A percentile compares a stretch with the other conserved stretches of the same genome.
Conservation (phyloP, 768 basidiomycete genomes). For the Gloeostereum incarnatum region DNA sequence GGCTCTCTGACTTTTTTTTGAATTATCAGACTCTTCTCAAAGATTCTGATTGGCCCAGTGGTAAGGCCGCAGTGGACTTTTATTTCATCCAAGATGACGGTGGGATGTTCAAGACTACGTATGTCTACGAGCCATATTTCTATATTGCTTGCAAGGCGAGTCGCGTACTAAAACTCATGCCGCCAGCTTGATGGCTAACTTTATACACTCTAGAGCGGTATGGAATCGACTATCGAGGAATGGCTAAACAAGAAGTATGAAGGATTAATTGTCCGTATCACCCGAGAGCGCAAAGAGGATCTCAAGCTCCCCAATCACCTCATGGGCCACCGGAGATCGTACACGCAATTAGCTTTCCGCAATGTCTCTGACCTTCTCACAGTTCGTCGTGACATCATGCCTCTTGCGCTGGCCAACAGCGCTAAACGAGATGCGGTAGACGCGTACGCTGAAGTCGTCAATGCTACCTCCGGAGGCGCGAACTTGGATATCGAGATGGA, state of each 20-base stretch:
- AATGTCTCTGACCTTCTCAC: slow-evolving; percentile 89
- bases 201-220: slow-evolving; percentile 48
- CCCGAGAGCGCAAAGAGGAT: slow-evolving; percentile 85
- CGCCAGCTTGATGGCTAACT: slow-evolving; percentile 2
- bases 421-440: slow-evolving; percentile 94
- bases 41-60: slow-evolving; percentile 76
- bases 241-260: slow-evolving; percentile 94
- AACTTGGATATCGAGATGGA: slow-evolving; percentile 64
- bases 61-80: slow-evolving; percentile 87
- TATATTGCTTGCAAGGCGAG: slow-evolving; percentile 84
- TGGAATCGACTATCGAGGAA: slow-evolving; percentile 87
- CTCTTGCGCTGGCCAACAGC: slow-evolving; percentile 82
- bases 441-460: slow-evolving; percentile 95
- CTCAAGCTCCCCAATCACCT: slow-evolving; percentile 93
- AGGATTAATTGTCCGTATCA: slow-evolving; percentile 70
- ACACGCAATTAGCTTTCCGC: slow-evolving; percentile 81
- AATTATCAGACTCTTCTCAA: slow-evolving; percentile 67
- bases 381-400: slow-evolving; percentile 82
- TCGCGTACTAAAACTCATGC: slow-evolving; percentile 3
- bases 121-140: slow-evolving; percentile 93
- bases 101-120: slow-evolving; percentile 90
- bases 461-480: slow-evolving; percentile 56
- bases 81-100: slow-evolving; percentile 99
- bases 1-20: neutral
- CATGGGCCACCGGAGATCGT: slow-evolving; percentile 86